Evolutionary conservation across 495 filamentous ascomycete genomes (phyloP).

Genomic region (Hypoxylon trugodes): DNA sequence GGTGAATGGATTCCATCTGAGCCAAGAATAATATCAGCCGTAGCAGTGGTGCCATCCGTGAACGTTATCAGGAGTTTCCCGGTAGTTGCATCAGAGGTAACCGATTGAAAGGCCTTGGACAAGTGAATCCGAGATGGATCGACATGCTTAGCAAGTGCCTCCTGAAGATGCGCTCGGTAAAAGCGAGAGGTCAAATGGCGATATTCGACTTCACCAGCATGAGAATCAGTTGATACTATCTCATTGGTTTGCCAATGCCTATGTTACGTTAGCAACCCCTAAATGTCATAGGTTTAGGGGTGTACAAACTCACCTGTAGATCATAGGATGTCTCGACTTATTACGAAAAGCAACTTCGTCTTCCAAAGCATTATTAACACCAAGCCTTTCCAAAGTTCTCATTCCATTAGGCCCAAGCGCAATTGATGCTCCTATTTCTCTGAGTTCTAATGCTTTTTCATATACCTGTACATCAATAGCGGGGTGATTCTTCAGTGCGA

Average conservation of each 20-base stretch:
- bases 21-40: constrained; percentile 46
- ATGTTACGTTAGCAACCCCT: constrained; percentile 42
- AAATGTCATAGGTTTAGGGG: neutral
- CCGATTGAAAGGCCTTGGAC: constrained; percentile 36
- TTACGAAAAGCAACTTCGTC: constrained; percentile 53
- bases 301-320: constrained; percentile 39
- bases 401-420: constrained; percentile 62
- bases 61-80: constrained; percentile 38
- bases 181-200: constrained; percentile 58
- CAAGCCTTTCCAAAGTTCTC: constrained; percentile 57
- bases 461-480: constrained; percentile 55
- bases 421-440: constrained; percentile 60
- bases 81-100: constrained; percentile 3
- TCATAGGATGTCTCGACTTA: constrained; percentile 45
- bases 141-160: constrained; percentile 54
- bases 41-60: constrained; percentile 37
- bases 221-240: constrained; percentile 51
- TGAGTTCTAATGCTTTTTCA: constrained; percentile 55
- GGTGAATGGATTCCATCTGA: constrained; percentile 47
- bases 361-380: constrained; percentile 50
- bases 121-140: constrained; percentile 43
- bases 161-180: constrained; percentile 57
- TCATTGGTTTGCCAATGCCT: constrained; percentile 52
- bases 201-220: constrained; percentile 48
- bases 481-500: constrained; percentile 50